Evolutionary conservation across 345 rosid genomes (phyloP).

Genomic region (Physaria fendleri): DNA sequence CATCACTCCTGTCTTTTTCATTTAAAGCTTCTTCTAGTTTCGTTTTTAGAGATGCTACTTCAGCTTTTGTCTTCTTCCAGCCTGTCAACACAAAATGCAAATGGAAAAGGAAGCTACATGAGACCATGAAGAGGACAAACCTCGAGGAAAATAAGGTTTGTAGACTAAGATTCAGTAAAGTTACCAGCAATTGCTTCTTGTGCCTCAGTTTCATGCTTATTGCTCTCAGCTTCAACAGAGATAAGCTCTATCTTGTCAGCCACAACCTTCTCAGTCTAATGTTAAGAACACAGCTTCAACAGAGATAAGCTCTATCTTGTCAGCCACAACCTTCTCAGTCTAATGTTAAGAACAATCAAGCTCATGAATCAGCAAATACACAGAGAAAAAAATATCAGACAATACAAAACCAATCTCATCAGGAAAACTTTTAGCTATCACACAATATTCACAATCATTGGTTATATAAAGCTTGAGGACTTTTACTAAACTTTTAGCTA

Average conservation of each 20-base stretch:
- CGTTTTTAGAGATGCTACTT: slow-evolving; percentile 44
- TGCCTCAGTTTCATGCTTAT: slow-evolving; percentile 47
- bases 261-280: slow-evolving; percentile 47
- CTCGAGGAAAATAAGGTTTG: not conserved
- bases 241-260: slow-evolving; percentile 52
- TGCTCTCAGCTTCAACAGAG: slow-evolving; percentile 43
- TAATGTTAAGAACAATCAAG: slow-evolving; percentile 21
- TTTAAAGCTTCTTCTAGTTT: slow-evolving; percentile 54
- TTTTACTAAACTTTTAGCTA: not conserved
- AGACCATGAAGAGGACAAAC: not conserved
- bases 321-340: slow-evolving; percentile 42
- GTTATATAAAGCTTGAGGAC: too few relatives aligned
- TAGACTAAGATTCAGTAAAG: not conserved
- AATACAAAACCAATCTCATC: not conserved
- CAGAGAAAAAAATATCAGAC: not conserved
- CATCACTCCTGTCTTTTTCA: slow-evolving; percentile 44
- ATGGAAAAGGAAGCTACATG: not conserved
- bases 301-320: slow-evolving; percentile 49
- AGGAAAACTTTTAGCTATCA: not conserved
- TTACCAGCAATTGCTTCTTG: slow-evolving; percentile 62
- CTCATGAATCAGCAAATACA: not conserved
- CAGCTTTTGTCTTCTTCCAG: slow-evolving; percentile 60
- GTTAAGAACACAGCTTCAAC: slow-evolving; percentile 8
- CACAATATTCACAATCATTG: not conserved
- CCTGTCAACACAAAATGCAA: too few relatives aligned